Conservation (phyloP, 108 stramenopile species). For the Cyclotella choctawhatcheeana region DNA sequence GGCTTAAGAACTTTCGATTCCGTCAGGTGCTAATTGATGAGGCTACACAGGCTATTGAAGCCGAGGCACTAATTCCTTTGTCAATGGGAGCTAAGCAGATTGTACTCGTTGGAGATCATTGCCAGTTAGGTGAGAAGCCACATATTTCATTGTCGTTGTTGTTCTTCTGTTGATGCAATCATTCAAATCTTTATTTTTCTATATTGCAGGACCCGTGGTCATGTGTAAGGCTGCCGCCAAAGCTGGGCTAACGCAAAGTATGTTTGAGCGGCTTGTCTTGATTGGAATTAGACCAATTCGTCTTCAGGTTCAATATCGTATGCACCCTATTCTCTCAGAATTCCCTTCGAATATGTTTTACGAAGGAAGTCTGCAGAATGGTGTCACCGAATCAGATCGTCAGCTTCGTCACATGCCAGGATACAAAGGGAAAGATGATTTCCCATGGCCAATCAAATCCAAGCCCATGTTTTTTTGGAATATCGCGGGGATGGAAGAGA, state of each 20-base stretch:
- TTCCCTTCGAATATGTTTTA: constrained; percentile 99
- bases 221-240: constrained; percentile 98
- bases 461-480: constrained; percentile 97
- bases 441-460: constrained; percentile 91
- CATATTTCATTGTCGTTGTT: no score
- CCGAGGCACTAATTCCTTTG: constrained; percentile 96
- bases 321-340: constrained; percentile 97
- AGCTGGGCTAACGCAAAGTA: constrained; percentile 92
- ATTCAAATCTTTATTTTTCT: no score
- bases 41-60: constrained; percentile 99
- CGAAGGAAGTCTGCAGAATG: constrained; percentile 98
- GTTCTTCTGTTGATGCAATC: no score
- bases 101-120: constrained; percentile 99
- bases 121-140: constrained; percentile 97
- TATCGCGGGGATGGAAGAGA: constrained; percentile 95
- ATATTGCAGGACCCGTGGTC: no score
- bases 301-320: constrained; percentile 98
- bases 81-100: constrained; percentile 98
- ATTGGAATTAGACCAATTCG: constrained; percentile 96
- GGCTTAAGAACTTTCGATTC: constrained; percentile 95
- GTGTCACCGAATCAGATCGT: constrained; percentile 96
- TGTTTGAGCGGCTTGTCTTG: constrained; percentile 97
- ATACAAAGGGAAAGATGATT: constrained; percentile 85
- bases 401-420: constrained; percentile 72
- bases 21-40: constrained; percentile 98